Conservation (phyloP, 2,329 filamentous ascomycete genomes). For the Neoascochyta sp. region DNA sequence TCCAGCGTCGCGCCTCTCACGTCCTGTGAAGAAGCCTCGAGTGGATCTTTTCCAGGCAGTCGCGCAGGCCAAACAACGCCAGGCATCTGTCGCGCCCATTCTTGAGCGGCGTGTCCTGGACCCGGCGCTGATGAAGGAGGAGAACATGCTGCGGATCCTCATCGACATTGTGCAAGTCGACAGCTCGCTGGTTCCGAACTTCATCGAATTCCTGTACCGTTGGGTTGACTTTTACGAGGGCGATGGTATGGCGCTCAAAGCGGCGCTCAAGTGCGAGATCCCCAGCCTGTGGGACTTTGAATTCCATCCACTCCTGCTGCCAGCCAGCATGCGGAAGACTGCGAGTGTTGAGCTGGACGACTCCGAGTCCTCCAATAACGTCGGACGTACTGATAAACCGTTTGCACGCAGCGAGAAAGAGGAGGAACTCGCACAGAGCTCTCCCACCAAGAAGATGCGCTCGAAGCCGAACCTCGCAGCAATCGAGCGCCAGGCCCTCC, state of each 20-base stretch:
- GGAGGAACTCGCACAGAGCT: slow-evolving; percentile 13
- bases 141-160: slow-evolving; percentile 28
- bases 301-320: slow-evolving; percentile 23
- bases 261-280: slow-evolving; percentile 32
- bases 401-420: slow-evolving; percentile 2
- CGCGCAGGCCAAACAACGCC: slow-evolving; percentile 4
- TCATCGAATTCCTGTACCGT: slow-evolving; percentile 34
- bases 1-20: slow-evolving; percentile 2
- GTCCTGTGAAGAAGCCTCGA: slow-evolving; percentile 24
- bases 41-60: slow-evolving; percentile 5
- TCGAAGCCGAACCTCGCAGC: slow-evolving; percentile 23
- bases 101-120: slow-evolving; percentile 19
- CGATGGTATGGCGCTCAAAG: slow-evolving; percentile 30
- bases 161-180: slow-evolving; percentile 31
- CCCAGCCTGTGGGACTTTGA: slow-evolving; percentile 37
- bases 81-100: slow-evolving; percentile 10
- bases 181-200: slow-evolving; percentile 29
- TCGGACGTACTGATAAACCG: too few relatives aligned
- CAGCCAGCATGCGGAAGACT: slow-evolving; percentile 6
- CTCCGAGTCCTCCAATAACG: background rate
- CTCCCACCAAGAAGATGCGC: slow-evolving; percentile 17
- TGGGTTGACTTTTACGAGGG: slow-evolving; percentile 33
- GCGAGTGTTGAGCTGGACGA: slow-evolving; percentile 1
- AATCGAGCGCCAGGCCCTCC: slow-evolving; percentile 16
- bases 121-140: slow-evolving; percentile 22